Evolutionary conservation across 1,284 basidiomycete species (phyloP), one percentile per base, ranked within the genome.

Genomic region (Ustilago hordei): DNA sequence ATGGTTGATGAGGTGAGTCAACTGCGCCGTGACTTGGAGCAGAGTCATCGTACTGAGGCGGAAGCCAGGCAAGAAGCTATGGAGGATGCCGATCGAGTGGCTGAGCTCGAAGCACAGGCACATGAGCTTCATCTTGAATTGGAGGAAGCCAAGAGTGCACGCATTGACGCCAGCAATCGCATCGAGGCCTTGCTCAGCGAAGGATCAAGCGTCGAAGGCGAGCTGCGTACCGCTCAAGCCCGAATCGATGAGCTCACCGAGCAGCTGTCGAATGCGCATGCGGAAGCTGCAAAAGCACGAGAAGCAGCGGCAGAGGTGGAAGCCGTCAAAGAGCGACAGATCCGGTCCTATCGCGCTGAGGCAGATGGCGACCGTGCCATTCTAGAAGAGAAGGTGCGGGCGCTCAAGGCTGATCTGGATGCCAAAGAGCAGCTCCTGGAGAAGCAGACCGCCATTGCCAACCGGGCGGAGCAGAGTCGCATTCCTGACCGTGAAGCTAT

Each of bases 311-410:
- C 71, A 0, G 81, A 84, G 45, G 73, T 78, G 47, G 82, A 84
- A 43, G 62, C 60, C 3, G 62, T 71, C 39, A 78, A 76, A 41
- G 82, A 84, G 48, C 69, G 73, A 11, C 73, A 78, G 38, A 73
- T 84, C 12, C 70, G 82, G 12, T 72, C 74, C 8, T 69, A 81
- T 53, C 75, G 81, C 19, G 82, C 81, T 17, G 82, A 84, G 60
- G 81, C 81, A 7, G 82, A 84, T 43, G 79, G 81, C 4, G 82
- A 84, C 57, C 77, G 81, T 8, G 82, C 82, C 8, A 84, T 84
- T 17, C 55, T 84, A 34, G 82, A 84, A 58, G 82, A 83, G 67
- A 78, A 69, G 31, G 64, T 84, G 34, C 57, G 77, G 12, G 70
- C 66, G 17, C 77, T 75, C 55, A 61, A 83, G 60, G 62, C 60